These are phyloP conservation scores for Somion occarium DNA, from an alignment of 1,284 basidiomycete species.

Conservation along the genomic window DNA sequence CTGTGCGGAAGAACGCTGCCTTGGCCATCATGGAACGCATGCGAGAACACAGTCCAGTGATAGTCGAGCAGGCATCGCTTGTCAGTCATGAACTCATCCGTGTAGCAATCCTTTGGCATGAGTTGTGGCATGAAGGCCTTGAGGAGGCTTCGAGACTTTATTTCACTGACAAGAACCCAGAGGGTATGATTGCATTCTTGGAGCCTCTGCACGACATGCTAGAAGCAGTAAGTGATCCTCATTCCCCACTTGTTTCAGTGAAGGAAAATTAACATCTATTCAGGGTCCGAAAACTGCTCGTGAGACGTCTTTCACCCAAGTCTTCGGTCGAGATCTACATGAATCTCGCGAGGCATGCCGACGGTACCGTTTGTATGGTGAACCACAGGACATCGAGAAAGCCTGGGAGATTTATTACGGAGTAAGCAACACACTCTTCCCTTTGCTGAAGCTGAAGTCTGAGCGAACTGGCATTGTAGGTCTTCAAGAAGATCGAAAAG, in stretches of 20 bases:
- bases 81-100: conserved; percentile 96
- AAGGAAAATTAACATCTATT: not conserved
- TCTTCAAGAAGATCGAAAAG: conserved; percentile 97
- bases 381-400: conserved; percentile 89
- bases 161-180: conserved; percentile 98
- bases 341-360: conserved; percentile 94
- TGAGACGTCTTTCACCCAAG: conserved; percentile 94
- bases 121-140: conserved; percentile 98
- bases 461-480: conserved; percentile 37
- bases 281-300: conserved; percentile 92
- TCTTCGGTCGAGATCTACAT: conserved; percentile 89
- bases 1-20: conserved; percentile 81
- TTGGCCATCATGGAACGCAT: conserved; percentile 90
- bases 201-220: conserved; percentile 94
- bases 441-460: not conserved
- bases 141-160: conserved; percentile 97
- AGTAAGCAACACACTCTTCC: conserved; percentile 33
- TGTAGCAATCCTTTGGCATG: conserved; percentile 98
- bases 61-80: conserved; percentile 91
- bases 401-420: conserved; percentile 99
- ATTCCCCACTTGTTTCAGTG: not conserved
- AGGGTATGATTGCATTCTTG: conserved; percentile 94
- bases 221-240: conserved; percentile 63
- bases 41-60: conserved; percentile 84
- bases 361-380: conserved; percentile 84